Conservation (phyloP, 768 basidiomycete species). For the Trametes elegans region DNA sequence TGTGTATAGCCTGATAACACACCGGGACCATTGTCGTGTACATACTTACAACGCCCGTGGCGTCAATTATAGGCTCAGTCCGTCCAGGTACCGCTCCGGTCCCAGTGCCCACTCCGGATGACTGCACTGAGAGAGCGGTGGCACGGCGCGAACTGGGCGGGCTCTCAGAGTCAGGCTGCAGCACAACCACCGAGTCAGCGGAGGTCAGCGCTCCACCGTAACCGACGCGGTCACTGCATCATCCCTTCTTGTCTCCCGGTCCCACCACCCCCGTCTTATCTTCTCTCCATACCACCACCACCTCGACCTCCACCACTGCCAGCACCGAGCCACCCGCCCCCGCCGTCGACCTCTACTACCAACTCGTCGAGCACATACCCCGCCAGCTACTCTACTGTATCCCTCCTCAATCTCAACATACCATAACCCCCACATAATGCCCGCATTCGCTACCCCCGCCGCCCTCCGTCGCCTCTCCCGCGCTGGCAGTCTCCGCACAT, state of each 20-base stretch:
- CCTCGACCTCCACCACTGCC: not conserved
- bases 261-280: constrained; percentile 5
- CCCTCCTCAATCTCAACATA: not conserved
- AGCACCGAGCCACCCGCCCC: not conserved
- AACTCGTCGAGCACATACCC: not conserved
- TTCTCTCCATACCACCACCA: constrained; percentile 4
- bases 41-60: not conserved
- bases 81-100: constrained; percentile 12
- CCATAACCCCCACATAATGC: constrained; percentile 12
- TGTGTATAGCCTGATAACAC: too few relatives aligned
- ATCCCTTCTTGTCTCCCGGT: not conserved
- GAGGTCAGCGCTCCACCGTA: constrained; percentile 12
- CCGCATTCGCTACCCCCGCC: constrained; percentile 12
- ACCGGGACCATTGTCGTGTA: too few relatives aligned
- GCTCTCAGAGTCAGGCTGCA: not conserved
- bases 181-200: not conserved
- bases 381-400: not conserved
- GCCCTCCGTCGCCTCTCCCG: constrained; percentile 13
- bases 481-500: not conserved
- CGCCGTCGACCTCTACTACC: not conserved
- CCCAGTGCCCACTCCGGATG: constrained; percentile 1
- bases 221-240: constrained; percentile 7
- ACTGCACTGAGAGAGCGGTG: not conserved
- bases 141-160: not conserved
- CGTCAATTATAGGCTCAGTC: not conserved